Conservation (phyloP, 176 grass and related monocot species). For the Lolium rigidum region DNA sequence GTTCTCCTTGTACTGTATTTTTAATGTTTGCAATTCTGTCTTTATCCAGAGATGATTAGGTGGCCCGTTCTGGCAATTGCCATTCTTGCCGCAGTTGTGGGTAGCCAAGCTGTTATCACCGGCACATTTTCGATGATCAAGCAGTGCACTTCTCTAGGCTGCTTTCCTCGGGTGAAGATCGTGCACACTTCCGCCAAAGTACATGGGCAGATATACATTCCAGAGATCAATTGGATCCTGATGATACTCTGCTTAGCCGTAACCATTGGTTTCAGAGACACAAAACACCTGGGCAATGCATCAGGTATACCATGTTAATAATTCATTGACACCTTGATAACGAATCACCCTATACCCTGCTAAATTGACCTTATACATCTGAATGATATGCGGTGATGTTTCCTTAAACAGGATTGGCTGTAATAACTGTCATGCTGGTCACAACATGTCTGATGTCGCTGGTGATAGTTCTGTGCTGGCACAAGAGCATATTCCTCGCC, state of each 20-base stretch:
- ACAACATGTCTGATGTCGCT: constrained; percentile 96
- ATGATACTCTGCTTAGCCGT: constrained; percentile 91
- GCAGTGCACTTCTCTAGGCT: constrained; percentile 91
- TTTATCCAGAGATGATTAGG: constrained; percentile 70
- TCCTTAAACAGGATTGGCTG: constrained; percentile 78
- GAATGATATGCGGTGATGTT: not conserved
- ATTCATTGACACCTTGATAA: no score
- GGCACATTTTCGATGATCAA: constrained; percentile 98
- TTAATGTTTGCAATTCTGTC: constrained; percentile 35
- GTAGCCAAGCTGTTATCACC: constrained; percentile 94
- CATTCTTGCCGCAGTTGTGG: constrained; percentile 94
- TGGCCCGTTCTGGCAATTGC: constrained; percentile 92
- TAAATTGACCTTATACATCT: no score
- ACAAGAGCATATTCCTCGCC: constrained; percentile 85
- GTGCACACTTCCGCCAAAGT: constrained; percentile 87
- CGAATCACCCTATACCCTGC: no score
- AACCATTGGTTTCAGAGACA: constrained; percentile 95
- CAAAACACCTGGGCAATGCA: constrained; percentile 89
- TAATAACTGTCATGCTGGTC: constrained; percentile 98
- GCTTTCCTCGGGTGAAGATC: constrained; percentile 98
- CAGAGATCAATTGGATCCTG: constrained; percentile 96
- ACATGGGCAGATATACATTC: constrained; percentile 97
- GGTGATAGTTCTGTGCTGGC: constrained; percentile 94
- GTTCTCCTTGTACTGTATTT: constrained; percentile 2
- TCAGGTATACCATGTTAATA: constrained; percentile 61